These are phyloP conservation scores for Pseudonitzschia delicatissima DNA, from an alignment of 108 stramenopile species.

Conservation along the genomic window DNA sequence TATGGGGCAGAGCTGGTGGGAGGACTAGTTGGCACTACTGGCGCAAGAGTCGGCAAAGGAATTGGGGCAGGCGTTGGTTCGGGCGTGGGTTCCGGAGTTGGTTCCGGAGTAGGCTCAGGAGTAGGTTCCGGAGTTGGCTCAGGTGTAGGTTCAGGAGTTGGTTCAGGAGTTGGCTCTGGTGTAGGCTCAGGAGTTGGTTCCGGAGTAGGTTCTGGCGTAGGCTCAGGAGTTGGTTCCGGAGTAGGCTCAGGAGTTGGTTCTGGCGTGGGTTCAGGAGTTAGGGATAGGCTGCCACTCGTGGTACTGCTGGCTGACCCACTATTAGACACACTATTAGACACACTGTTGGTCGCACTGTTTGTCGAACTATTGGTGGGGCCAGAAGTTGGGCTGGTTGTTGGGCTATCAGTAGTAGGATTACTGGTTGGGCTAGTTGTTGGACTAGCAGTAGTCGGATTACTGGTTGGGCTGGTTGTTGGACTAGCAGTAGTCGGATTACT, in stretches of 20 bases:
- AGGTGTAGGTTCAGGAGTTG: neutral
- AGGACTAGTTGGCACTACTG: too few relatives aligned
- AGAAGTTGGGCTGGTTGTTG: neutral
- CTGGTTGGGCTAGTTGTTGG: constrained; percentile 2
- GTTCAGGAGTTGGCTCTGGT: neutral
- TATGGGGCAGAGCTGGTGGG: too few relatives aligned
- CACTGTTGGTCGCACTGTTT: neutral
- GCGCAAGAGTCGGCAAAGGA: neutral
- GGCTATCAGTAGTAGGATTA: neutral
- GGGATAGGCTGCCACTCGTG: too few relatives aligned
- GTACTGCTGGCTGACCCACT: too few relatives aligned
- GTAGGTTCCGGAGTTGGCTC: too few relatives aligned
- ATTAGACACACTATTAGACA: neutral
- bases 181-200: neutral
- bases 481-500: neutral
- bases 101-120: neutral
- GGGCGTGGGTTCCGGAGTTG: neutral
- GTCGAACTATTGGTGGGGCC: neutral
- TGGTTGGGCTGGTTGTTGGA: neutral
- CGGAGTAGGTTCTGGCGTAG: constrained; percentile 1
- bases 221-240: neutral
- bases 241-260: too few relatives aligned
- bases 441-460: neutral
- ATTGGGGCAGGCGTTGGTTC: neutral
- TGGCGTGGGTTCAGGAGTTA: neutral